phyloP scores from a whole-genome alignment of 2,329 filamentous ascomycete genomes.

The Elsinoe necatrix region DNA sequence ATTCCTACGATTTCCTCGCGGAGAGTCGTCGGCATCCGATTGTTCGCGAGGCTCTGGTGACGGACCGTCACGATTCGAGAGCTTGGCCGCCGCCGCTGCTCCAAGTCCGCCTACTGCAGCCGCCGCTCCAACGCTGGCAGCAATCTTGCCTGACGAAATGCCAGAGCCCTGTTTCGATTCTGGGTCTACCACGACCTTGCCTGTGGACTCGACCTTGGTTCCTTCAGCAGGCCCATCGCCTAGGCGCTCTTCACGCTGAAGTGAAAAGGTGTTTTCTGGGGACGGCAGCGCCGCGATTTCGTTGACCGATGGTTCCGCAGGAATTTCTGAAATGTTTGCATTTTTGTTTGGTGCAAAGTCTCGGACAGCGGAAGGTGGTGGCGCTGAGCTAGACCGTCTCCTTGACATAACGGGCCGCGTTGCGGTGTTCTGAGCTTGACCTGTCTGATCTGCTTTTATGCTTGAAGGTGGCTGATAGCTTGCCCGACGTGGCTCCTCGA shows the following conservation, averaged over 20 bases:
- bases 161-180: background rate
- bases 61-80: background rate
- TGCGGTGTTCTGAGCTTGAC: background rate
- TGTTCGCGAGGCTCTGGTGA: background rate
- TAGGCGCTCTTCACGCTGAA: background rate
- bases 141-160: background rate
- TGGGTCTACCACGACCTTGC: constrained; percentile 1
- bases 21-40: background rate
- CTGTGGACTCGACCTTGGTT: background rate
- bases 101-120: background rate
- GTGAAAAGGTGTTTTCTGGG: background rate
- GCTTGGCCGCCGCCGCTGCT: background rate
- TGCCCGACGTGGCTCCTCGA: constrained; percentile 3
- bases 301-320: background rate
- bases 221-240: background rate
- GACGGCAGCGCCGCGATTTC: background rate
- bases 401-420: background rate
- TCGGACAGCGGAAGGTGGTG: background rate
- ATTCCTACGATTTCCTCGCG: background rate
- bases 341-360: constrained; percentile 9
- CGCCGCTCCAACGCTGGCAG: constrained; percentile 1
- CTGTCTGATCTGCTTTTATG: background rate
- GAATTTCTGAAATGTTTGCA: constrained; percentile 1
- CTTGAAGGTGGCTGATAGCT: background rate
- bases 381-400: constrained; percentile 2